Conservation (phyloP, 225 moss, liverwort and hornwort genomes). For the Climacium dendroides region DNA sequence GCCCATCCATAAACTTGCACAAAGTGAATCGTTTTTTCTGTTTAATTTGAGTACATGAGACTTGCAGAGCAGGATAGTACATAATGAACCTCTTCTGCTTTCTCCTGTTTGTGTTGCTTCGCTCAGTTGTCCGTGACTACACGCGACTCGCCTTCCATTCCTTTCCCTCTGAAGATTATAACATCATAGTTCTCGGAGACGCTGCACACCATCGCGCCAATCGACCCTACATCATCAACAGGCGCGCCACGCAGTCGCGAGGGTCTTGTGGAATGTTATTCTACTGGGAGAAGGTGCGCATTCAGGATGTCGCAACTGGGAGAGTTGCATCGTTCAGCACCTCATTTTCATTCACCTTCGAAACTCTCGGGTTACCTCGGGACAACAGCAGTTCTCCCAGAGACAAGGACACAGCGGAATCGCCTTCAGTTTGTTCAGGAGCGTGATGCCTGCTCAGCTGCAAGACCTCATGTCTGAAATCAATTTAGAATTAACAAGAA, state of each 20-base stretch:
- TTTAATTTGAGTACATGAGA: background rate
- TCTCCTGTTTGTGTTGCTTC: background rate
- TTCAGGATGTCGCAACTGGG: background rate
- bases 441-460: accelerated
- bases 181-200: background rate
- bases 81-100: background rate
- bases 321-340: background rate
- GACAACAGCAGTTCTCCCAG: too few relatives aligned
- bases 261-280: background rate
- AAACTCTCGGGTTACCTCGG: too few relatives aligned
- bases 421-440: background rate
- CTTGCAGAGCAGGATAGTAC: background rate
- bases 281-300: background rate
- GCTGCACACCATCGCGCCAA: background rate
- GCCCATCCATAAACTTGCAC: background rate
- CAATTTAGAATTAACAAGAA: too few relatives aligned
- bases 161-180: background rate
- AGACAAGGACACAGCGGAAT: background rate
- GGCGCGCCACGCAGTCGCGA: background rate
- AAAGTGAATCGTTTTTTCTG: background rate
- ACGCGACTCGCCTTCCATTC: background rate
- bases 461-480: background rate
- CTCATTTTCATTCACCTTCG: background rate
- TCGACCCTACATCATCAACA: background rate
- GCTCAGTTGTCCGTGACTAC: background rate